Evolutionary conservation across 2,329 filamentous ascomycete species (phyloP).

Genomic region (Paramyrothecium roridum): DNA sequence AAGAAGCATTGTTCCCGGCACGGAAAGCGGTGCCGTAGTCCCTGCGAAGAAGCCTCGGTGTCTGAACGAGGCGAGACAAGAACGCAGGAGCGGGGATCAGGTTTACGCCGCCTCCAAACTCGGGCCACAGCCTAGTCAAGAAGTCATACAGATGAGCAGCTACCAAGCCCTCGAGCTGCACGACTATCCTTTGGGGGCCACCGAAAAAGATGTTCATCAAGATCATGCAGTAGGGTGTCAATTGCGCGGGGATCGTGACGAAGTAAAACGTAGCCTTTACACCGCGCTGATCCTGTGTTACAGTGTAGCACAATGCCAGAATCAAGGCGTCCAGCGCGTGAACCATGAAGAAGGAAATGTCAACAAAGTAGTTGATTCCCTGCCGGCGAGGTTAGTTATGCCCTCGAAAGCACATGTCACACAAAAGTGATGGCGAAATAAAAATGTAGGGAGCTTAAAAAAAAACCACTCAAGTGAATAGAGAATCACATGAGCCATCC

Average conservation of each 20-base stretch:
- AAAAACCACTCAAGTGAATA: conserved; percentile 58
- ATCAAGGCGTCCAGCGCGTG: conserved; percentile 57
- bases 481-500: conserved; percentile 64
- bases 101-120: conserved; percentile 81
- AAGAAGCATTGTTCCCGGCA: conserved; percentile 25
- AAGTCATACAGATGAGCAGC: conserved; percentile 92
- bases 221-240: conserved; percentile 78
- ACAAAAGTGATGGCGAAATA: conserved; percentile 12
- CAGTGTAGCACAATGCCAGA: conserved; percentile 79
- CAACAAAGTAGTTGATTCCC: conserved; percentile 25
- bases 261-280: conserved; percentile 76
- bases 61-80: conserved; percentile 64
- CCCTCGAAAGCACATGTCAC: conserved; percentile 1
- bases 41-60: conserved; percentile 16
- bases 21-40: conserved; percentile 56
- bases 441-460: conserved; percentile 61
- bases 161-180: conserved; percentile 74
- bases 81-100: conserved; percentile 71
- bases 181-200: conserved; percentile 52
- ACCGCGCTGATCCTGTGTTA: conserved; percentile 79
- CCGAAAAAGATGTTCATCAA: conserved; percentile 66
- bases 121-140: conserved; percentile 80
- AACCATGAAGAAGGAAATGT: conserved; percentile 40
- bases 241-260: conserved; percentile 77
- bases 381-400: background rate